Evolutionary conservation across 208 protist species (phyloP).

Genomic region (Crithidia acanthocephali): DNA sequence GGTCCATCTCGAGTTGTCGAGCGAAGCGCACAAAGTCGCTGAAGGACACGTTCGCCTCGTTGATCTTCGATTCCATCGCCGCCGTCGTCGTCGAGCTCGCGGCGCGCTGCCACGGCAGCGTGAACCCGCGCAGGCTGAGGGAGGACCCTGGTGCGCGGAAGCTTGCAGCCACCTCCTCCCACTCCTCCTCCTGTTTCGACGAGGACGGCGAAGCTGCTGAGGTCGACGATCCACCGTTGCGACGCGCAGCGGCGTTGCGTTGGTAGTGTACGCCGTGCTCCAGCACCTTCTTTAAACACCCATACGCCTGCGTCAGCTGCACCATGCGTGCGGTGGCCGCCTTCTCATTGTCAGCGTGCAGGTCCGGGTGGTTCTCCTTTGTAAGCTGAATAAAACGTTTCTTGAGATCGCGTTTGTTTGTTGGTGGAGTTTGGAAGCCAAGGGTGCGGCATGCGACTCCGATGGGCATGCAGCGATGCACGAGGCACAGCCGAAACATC

Average conservation of each 20-base stretch:
- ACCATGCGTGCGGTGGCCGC: slow-evolving; percentile 56
- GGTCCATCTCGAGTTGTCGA: slow-evolving; percentile 42
- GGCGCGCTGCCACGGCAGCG: slow-evolving; percentile 75
- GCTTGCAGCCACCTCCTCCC: slow-evolving; percentile 43
- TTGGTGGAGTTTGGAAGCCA: slow-evolving; percentile 60
- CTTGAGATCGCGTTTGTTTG: slow-evolving; percentile 62
- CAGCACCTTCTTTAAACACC: slow-evolving; percentile 58
- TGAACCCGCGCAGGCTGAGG: slow-evolving; percentile 62
- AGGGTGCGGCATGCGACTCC: slow-evolving; percentile 64
- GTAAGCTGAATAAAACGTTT: slow-evolving; percentile 71
- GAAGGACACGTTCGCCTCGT: slow-evolving; percentile 32
- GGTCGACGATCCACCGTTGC: neutral
- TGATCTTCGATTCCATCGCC: slow-evolving; percentile 35
- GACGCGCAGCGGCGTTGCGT: neutral
- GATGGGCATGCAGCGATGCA: slow-evolving; percentile 48
- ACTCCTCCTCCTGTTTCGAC: slow-evolving; percentile 17
- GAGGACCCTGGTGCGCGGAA: slow-evolving; percentile 66
- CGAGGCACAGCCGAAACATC: slow-evolving; percentile 45
- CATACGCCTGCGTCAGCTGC: slow-evolving; percentile 74
- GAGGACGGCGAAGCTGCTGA: neutral
- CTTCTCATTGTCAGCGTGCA: slow-evolving; percentile 41
- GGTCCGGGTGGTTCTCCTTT: slow-evolving; percentile 79
- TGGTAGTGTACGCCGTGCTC: slow-evolving; percentile 46
- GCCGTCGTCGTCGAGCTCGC: slow-evolving; percentile 27
- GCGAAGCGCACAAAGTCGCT: slow-evolving; percentile 44